Evolutionary conservation across 2,329 filamentous ascomycete species (phyloP), one percentile per base, ranked within the genome.

Genomic region (Graphilbum sp.): DNA sequence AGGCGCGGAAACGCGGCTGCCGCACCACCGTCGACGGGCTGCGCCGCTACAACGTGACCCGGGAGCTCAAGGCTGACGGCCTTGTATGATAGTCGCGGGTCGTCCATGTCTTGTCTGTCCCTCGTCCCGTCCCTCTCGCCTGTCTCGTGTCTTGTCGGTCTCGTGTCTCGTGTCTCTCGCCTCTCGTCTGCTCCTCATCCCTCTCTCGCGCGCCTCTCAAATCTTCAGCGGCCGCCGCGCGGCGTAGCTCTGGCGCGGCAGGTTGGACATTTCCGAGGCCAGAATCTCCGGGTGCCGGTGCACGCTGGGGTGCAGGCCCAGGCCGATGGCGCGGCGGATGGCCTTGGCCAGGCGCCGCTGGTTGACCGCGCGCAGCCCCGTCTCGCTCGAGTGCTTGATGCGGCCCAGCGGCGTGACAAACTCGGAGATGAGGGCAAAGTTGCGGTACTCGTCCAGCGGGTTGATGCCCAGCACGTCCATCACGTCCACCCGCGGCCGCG

Each of bases 341-440:
- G 92, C 88, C 66, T 92, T 95, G 44, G 88, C 82, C 54, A 98
- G 75, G 61, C 80, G 86, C 48, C 90, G 72, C 64, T 98, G 90
- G 64, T 96, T 96, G 47, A 83, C 79, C 3, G 82, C 81, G 41
- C 84, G 72, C 43, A 98, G 64, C 13, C 84, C 85, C 0, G 87
- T 96, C 19, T 77, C 64, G 6, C 57, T 67, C n/a, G 72, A 67
- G 54, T 80, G 75, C 60, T 75, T 81, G 56, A 98, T 95, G 42
- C 86, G 75, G 36, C 88, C 90, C 62, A 84, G 82, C 11, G 77
- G 61, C 1, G 82, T 85, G 52, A 90, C 80, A 56, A 81, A 95
- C 56, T 95, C 86, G 24, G 81, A 81, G 59, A 96, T 80, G 43
- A 98, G 73, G 29, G 82, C 75, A 56, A 93, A 93, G 61, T 98